Conservation (phyloP, 1,284 basidiomycete species). For the Cystobasidiaceae sp. region DNA sequence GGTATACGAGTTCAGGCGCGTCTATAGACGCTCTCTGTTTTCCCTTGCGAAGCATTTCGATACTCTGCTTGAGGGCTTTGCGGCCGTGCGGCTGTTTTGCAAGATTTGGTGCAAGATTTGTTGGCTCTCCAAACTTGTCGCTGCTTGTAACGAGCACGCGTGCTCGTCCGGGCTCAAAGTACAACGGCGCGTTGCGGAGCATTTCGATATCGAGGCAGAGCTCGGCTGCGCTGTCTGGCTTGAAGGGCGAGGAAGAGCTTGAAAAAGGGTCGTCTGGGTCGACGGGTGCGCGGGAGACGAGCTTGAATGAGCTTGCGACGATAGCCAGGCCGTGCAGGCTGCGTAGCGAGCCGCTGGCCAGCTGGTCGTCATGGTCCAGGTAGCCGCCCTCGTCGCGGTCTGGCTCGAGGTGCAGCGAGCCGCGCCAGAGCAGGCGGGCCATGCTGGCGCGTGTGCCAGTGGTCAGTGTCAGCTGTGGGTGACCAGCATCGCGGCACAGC, state of each 20-base stretch:
- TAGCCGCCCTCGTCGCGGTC: background rate
- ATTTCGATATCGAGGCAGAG: slow-evolving; percentile 29
- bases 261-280: slow-evolving; percentile 27
- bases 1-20: background rate
- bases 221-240: slow-evolving; percentile 15
- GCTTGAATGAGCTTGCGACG: slow-evolving; percentile 23
- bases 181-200: slow-evolving; percentile 21
- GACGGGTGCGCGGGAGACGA: background rate
- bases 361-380: background rate
- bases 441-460: background rate
- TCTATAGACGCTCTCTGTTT: slow-evolving; percentile 5
- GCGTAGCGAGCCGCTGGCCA: background rate
- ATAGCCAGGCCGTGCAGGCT: slow-evolving; percentile 23
- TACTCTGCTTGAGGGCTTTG: slow-evolving; percentile 24
- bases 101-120: too few species aligned
- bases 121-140: background rate
- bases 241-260: slow-evolving; percentile 22
- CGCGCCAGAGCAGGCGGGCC: slow-evolving; percentile 30
- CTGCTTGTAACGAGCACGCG: slow-evolving; percentile 6
- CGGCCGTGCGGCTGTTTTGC: slow-evolving; percentile 3
- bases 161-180: slow-evolving; percentile 2
- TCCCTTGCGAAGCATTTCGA: slow-evolving; percentile 30
- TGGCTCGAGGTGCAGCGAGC: slow-evolving; percentile 1
- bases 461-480: too few species aligned
- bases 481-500: too few species aligned